A percentile compares a stretch with the other conserved stretches of the same genome.
Conservation (phyloP, 139 green algal species). For the Coccomyxa sp. region DNA sequence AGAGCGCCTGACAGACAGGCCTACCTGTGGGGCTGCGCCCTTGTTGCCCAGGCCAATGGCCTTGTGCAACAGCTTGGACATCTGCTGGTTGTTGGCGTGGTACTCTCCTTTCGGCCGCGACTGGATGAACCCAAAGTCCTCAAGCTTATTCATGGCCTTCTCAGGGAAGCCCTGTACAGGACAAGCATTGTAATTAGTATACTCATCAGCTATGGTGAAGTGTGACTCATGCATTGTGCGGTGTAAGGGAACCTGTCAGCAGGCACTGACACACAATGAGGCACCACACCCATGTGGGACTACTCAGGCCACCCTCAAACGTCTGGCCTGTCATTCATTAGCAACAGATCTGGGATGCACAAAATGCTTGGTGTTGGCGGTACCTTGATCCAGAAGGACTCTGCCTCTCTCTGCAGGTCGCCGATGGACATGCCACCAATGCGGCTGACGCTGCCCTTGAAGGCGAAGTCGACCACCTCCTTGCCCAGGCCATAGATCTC, state of each 20-base stretch:
- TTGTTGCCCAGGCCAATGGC: conserved; percentile 82
- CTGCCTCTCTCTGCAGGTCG: conserved; percentile 88
- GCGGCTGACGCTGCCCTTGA: conserved; percentile 82
- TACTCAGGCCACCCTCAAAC: too few species aligned
- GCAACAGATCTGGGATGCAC: too few species aligned
- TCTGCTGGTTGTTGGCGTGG: conserved; percentile 98
- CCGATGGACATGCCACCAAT: conserved; percentile 93
- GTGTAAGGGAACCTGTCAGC: not conserved
- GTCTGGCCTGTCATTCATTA: too few species aligned
- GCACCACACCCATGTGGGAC: not conserved
- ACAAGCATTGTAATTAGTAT: too few species aligned
- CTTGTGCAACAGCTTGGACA: conserved; percentile 99
- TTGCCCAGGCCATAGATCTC: conserved; percentile 95
- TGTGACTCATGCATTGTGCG: too few species aligned
- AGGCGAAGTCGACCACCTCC: conserved; percentile 85
- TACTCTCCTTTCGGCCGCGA: conserved; percentile 84
- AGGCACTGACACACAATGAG: not conserved
- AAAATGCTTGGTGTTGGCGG: too few species aligned
- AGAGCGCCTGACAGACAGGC: not conserved
- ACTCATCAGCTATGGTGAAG: too few species aligned
- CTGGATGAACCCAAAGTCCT: conserved; percentile 98
- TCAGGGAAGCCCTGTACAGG: conserved; percentile 75
- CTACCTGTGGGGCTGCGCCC: conserved; percentile 16
- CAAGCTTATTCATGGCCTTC: conserved; percentile 90
- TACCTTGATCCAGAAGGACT: conserved; percentile 84